Percentiles rank a stretch among this genome's conserved stretches.
These are phyloP conservation scores for Curvularia verruculosa DNA, from an alignment of 2,329 filamentous ascomycete species.

Conservation along the genomic window DNA sequence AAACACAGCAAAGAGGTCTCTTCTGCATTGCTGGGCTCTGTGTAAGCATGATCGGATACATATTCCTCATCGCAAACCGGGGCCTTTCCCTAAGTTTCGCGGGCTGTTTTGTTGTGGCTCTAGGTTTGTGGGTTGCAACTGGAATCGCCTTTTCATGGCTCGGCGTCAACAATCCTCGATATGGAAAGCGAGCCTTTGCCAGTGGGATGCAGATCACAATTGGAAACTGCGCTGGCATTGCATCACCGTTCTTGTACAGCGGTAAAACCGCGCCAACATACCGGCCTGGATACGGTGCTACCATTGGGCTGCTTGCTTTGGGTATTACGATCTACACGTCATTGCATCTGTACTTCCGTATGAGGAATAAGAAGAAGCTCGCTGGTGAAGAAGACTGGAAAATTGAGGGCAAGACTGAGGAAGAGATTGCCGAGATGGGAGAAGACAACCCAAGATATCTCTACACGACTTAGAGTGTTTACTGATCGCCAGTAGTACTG, in stretches of 20 bases:
- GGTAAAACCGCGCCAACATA: constrained; percentile 21
- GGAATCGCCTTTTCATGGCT: constrained; percentile 39
- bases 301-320: constrained; percentile 27
- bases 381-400: constrained; percentile 32
- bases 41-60: constrained; percentile 57
- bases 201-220: constrained; percentile 46
- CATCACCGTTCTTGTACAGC: constrained; percentile 34
- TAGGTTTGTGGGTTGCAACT: constrained; percentile 35
- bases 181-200: constrained; percentile 40
- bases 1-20: constrained; percentile 34
- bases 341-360: constrained; percentile 30
- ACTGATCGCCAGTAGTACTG: not conserved
- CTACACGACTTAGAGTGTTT: constrained; percentile 26
- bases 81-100: constrained; percentile 29
- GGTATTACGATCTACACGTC: constrained; percentile 26
- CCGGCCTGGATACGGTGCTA: constrained; percentile 32
- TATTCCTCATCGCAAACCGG: constrained; percentile 44
- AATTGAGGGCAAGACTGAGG: constrained; percentile 33
- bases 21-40: constrained; percentile 33
- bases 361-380: constrained; percentile 31
- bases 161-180: constrained; percentile 38
- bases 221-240: constrained; percentile 44
- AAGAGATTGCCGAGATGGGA: constrained; percentile 33
- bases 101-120: constrained; percentile 39
- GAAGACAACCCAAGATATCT: constrained; percentile 35